Base-by-base conservation (phyloP, 768 basidiomycete genomes). In the Phanerochaete carnosa region DNA sequence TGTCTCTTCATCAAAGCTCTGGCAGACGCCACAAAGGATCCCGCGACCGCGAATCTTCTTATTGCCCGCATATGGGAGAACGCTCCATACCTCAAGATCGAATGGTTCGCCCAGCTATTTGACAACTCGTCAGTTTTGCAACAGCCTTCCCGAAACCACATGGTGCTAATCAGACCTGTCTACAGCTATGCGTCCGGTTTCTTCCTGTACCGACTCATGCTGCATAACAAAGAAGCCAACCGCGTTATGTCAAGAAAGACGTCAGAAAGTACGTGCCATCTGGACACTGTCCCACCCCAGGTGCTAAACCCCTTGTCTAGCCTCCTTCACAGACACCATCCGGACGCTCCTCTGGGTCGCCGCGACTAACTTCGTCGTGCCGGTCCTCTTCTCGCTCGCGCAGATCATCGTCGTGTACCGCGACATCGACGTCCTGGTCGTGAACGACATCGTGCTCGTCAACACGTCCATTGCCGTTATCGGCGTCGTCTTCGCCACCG, bases 401-500 rank as follows among this genome's bases (percentile, higher is more conserved):
- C 73, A 72, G 55, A 64, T 71, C 46, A 50, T 71, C 23, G 65
- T 73, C 59, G 68, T 74, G 16, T 74, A 72, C 47, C 65, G 64
- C 47, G 59, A 43, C 54, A 64, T 72, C 39, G 58, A 69, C 53
- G 43, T 65, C 19, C 2, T 66, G 29, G 8, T 61, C 25, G 61
- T 74, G 35, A 71, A 73, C 62, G 61, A 68, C 2, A 65, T 74
- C 59, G 43, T 72, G 1, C 65, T 72, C 30, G 66, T 66, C 16
- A 74, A 74, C 62, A 67, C 62, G 23, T 70, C 69, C 64, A 56
- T 74, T 13, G 68, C 73, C 19, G 69, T 74, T 33, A 68, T 72
- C 23, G 74, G 72, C 33, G 73, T 71, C 49, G 73, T 70, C 11
- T 72, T 74, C 29, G 73, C 73, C 1, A 74, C 70, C 12, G 68